These are phyloP conservation scores for Trichoderma reesei DNA, from an alignment of 495 filamentous ascomycete genomes.

Conservation along the genomic window DNA sequence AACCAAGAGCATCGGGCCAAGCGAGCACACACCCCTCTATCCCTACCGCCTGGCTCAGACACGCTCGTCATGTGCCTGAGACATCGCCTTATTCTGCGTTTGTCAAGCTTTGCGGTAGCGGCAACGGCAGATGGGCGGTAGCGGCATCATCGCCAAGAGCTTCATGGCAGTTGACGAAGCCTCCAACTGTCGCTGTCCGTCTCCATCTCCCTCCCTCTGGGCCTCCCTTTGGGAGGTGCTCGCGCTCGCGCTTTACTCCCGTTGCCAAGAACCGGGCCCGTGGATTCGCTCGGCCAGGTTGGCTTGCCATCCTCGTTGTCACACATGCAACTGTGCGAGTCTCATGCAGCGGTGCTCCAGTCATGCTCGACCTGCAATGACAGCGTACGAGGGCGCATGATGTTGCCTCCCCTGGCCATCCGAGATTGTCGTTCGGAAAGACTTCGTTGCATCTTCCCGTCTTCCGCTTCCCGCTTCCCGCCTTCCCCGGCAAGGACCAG, in stretches of 20 bases:
- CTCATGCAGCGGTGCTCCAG: neutral
- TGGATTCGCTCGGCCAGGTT: neutral
- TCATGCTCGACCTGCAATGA: neutral
- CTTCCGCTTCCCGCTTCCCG: conserved; percentile 3
- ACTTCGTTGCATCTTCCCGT: conserved; percentile 4
- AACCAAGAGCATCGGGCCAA: neutral
- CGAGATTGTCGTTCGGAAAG: neutral
- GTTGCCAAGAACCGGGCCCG: conserved; percentile 8
- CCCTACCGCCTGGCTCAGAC: neutral
- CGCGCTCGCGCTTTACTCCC: neutral
- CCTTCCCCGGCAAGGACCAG: neutral
- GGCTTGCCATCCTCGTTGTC: neutral
- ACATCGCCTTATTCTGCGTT: too few relatives aligned
- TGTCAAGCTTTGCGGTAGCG: too few relatives aligned
- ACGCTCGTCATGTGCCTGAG: neutral
- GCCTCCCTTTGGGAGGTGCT: neutral
- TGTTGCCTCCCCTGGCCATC: neutral
- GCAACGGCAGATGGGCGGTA: too few relatives aligned
- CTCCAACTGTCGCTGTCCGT: neutral
- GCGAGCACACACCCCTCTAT: neutral
- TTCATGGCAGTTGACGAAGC: too few relatives aligned
- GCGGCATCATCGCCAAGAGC: too few relatives aligned
- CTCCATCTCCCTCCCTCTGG: neutral
- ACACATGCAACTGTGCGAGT: neutral
- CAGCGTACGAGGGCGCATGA: neutral